Base-by-base conservation (phyloP, 2,329 filamentous ascomycete genomes). In the Pseudogymnoascus sp. region DNA sequence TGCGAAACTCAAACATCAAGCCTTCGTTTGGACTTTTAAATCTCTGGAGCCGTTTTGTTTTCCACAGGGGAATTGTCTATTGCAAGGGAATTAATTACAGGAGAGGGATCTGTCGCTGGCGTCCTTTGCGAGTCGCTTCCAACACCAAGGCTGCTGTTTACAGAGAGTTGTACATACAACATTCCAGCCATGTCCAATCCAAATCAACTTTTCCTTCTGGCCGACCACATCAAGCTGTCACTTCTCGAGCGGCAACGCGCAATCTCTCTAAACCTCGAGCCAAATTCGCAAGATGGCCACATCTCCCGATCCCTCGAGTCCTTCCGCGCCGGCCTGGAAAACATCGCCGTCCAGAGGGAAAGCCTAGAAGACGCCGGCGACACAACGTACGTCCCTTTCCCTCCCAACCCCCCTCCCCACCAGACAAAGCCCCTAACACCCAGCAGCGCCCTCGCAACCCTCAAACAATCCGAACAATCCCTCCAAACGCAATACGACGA, bases 191-290 rank as follows among this genome's bases (percentile, higher is more conserved):
- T 84, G 82, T 77, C 81, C 66, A 86, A 82, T 68, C 76, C 83
- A 39, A 86, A 85, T 71, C 92, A 97, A 75, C 87, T 97, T 68
- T 91, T 92, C 74, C 88, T 97, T 61, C 85, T 97, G 63, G 91
- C 92, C 71, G 94, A 99, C 78, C 93, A 97, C 76, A 90, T 97
- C 81, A 97, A 97, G 77, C 85, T 97, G 65, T 96, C 92, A 12
- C 83, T 99, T 14, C 86, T 97, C 25, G 94, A 97, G 79, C 87
- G 93, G 63, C 88, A 96, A 77, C 87, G 93, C 63, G 91, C 92
- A 58, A 85, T 91, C 70, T 89, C 86, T 12, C 82, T 96, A 49
- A 87, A 91, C 68, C 83, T 96, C 62, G 85, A 91, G 64, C 85
- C 71, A 39, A 73, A 69, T 14, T 86, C 87, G 19, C 91, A 96